Evolutionary conservation across 2,329 filamentous ascomycete genomes (phyloP), one percentile per base, ranked within the genome.

Genomic region (Aspergillus fijiensis): DNA sequence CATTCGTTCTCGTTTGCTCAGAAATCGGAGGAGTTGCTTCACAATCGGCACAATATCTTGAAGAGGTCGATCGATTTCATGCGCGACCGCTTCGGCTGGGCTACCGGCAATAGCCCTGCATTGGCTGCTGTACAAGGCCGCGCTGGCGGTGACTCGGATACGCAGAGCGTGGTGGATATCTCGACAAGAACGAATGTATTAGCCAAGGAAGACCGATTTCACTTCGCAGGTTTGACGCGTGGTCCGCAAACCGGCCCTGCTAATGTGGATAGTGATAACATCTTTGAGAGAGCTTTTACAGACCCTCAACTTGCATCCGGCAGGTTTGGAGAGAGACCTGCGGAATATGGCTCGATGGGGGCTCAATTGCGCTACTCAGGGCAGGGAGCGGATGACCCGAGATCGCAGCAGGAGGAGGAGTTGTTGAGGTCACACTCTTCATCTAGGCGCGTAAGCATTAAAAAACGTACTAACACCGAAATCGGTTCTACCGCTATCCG

Each of bases 1-100:
- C 95, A 99, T 77, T 99, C 95, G 1, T 99, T 99, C 79, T 98
- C 94, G 12, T 99, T 99, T 76, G 92, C 95, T 47, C 91, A 96
- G 68, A 93, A 96, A 76, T 94, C 93, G 3, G 93, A 96, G 71
- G 94, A 98, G 63, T 87, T 92, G 63, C 83, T 98, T 58, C 91
- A 96, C 74, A 96, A 87, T 74, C 89, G 95, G 57, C 93, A 98
- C 74, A 96, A 92, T 80, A 89, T 96, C 35, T 76, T 99, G 70
- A 96, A 96, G 78, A 86, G 94, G 60, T 96, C 93, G 9, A 89
- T 97, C 72, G 95, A 98, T 75, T 97, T 98, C 72, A 96, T 99
- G 90, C 90, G 91, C 71, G 92, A 97, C 73, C 90, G 91, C 65
- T 85, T 96, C 77, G 90, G 90, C 64, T 94, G 92, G 89, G 86